A percentile compares a stretch with the other conserved stretches of the same genome.
These are phyloP conservation scores for Fusarium agapanthi DNA, from an alignment of 2,329 filamentous ascomycete genomes.

Conservation along the genomic window DNA sequence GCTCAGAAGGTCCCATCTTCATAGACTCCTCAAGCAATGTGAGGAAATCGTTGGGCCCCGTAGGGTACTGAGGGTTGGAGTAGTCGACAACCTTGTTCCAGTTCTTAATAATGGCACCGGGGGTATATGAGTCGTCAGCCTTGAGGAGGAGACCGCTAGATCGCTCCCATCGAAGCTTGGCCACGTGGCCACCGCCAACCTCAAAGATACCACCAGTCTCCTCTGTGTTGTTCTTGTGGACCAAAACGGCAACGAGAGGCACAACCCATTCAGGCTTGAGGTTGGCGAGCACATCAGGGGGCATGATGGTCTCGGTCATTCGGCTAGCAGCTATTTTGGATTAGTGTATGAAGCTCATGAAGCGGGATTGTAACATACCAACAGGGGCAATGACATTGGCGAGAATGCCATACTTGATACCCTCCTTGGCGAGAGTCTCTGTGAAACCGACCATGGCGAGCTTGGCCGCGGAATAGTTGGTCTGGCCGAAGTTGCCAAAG, in stretches of 20 bases:
- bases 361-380: constrained; percentile 45
- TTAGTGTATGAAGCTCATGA: constrained; percentile 15
- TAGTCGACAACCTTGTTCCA: constrained; percentile 92
- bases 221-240: constrained; percentile 81
- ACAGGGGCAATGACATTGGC: constrained; percentile 95
- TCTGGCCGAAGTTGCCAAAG: constrained; percentile 94
- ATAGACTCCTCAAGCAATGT: constrained; percentile 83
- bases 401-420: constrained; percentile 96
- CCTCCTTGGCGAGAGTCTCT: constrained; percentile 97
- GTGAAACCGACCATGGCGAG: constrained; percentile 95
- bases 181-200: constrained; percentile 88
- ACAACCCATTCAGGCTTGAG: constrained; percentile 96
- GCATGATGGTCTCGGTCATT: constrained; percentile 96
- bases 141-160: constrained; percentile 88
- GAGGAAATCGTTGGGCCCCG: constrained; percentile 88
- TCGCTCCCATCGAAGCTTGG: constrained; percentile 96
- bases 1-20: constrained; percentile 76
- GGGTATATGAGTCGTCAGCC: constrained; percentile 87
- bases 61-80: constrained; percentile 80
- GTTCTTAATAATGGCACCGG: constrained; percentile 85
- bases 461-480: constrained; percentile 97
- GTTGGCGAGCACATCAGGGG: constrained; percentile 85
- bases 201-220: constrained; percentile 95
- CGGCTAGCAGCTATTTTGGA: constrained; percentile 76
- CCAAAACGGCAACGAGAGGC: constrained; percentile 86